These are phyloP conservation scores for Circinella umbellata DNA, from an alignment of 371 early-diverging fungal species.

Conservation along the genomic window DNA sequence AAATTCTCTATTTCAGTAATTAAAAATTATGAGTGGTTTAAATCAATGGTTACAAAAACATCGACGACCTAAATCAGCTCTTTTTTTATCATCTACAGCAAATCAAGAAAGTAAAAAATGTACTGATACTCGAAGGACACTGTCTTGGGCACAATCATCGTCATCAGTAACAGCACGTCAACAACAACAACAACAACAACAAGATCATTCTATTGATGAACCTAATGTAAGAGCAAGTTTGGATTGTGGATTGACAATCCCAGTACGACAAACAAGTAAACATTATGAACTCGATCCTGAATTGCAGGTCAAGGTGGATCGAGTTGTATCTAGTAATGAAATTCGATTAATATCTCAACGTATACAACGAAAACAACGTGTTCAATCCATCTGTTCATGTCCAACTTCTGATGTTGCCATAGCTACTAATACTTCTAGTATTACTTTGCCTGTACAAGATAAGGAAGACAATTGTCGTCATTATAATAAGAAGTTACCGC, in stretches of 20 bases:
- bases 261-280: constrained; percentile 14
- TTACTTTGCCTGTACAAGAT: no score
- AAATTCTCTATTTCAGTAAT: neutral
- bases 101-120: neutral
- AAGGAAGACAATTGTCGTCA: no score
- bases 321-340: constrained; percentile 8
- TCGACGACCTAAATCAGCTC: constrained; percentile 12
- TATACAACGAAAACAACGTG: neutral
- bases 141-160: neutral
- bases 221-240: neutral
- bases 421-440: neutral
- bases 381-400: neutral
- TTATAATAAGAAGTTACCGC: neutral
- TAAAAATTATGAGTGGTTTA: neutral
- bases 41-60: constrained; percentile 14
- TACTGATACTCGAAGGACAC: neutral
- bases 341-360: constrained; percentile 3
- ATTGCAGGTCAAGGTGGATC: constrained; percentile 16
- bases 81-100: neutral
- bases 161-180: neutral
- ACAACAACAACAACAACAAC: constrained; percentile 3
- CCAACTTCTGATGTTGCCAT: neutral
- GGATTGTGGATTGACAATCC: constrained; percentile 5
- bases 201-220: neutral
- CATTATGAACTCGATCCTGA: constrained; percentile 14